phyloP scores from a whole-genome alignment of 208 protist species.

The Porcisia hertigi region DNA sequence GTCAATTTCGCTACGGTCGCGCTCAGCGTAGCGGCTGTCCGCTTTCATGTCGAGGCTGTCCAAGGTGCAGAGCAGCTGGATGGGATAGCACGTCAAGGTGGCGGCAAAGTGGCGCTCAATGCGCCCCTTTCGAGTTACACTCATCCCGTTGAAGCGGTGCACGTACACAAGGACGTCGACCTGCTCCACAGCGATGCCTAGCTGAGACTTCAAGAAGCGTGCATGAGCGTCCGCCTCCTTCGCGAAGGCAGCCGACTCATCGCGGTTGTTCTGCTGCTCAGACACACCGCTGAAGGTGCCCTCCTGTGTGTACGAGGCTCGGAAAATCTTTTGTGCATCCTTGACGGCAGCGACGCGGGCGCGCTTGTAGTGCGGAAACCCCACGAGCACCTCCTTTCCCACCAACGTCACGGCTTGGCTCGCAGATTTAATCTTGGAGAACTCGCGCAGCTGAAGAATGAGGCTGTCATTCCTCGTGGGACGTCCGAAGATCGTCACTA shows the following conservation, averaged over 20 bases:
- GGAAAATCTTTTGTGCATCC: constrained; percentile 48
- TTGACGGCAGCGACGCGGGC: constrained; percentile 75
- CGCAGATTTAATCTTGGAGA: constrained; percentile 30
- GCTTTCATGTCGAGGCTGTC: constrained; percentile 65
- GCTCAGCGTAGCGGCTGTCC: constrained; percentile 79
- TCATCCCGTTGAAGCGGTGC: constrained; percentile 82
- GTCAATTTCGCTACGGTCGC: constrained; percentile 61
- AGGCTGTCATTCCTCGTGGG: constrained; percentile 74
- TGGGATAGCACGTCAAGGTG: constrained; percentile 81
- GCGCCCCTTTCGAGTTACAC: constrained; percentile 49
- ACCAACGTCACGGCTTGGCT: constrained; percentile 54
- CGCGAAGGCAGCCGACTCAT: constrained; percentile 62
- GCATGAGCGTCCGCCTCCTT: constrained; percentile 75
- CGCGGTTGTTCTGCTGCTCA: constrained; percentile 59
- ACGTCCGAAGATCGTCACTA: constrained; percentile 79
- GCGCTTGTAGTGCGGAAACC: constrained; percentile 88
- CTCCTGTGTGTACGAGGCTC: constrained; percentile 57
- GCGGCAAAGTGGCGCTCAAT: constrained; percentile 71
- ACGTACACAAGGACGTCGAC: constrained; percentile 80
- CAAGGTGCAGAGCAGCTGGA: constrained; percentile 55
- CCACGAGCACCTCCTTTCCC: constrained; percentile 82
- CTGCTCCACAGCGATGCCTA: constrained; percentile 69
- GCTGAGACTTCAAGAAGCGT: constrained; percentile 75
- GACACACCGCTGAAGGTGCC: constrained; percentile 61
- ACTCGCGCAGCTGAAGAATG: constrained; percentile 54